A percentile compares a stretch with the other conserved stretches of the same genome.
phyloP scores from a whole-genome alignment of 495 filamentous ascomycete genomes.

The Aspergillus sclerotiicarbonarius region DNA sequence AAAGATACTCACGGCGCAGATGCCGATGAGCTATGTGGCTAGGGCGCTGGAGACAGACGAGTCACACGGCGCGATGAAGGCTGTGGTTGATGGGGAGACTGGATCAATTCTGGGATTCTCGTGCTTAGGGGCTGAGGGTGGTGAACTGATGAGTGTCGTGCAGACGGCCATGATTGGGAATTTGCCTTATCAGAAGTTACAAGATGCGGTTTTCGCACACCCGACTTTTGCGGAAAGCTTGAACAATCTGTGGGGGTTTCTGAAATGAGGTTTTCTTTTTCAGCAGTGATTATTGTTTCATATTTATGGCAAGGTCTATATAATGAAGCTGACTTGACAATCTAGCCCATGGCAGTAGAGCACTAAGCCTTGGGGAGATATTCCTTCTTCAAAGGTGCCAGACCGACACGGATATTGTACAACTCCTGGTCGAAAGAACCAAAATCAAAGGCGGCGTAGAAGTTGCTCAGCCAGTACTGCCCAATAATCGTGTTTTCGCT shows the following conservation, averaged over 20 bases:
- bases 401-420: not conserved
- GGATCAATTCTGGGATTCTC: slow-evolving; percentile 49
- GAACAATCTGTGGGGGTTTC: slow-evolving; percentile 48
- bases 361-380: not conserved
- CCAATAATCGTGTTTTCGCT: not conserved
- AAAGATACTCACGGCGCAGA: slow-evolving; percentile 39
- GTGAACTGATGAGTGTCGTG: slow-evolving; percentile 53
- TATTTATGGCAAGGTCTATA: too few relatives aligned
- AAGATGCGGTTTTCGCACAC: slow-evolving; percentile 48
- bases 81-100: slow-evolving; percentile 41
- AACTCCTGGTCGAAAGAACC: not conserved
- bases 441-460: not conserved
- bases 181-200: slow-evolving; percentile 37
- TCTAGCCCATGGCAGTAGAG: too few relatives aligned
- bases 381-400: not conserved
- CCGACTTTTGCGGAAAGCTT: slow-evolving; percentile 49
- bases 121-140: slow-evolving; percentile 49
- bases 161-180: slow-evolving; percentile 51
- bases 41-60: slow-evolving; percentile 53
- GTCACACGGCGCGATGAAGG: slow-evolving; percentile 52
- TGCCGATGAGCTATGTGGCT: slow-evolving; percentile 52
- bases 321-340: too few relatives aligned
- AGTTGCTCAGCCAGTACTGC: not conserved
- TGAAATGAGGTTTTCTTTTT: too few relatives aligned
- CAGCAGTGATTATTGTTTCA: too few relatives aligned